phyloP scores from a whole-genome alignment of 257 asterid species.

The Fraxinus pennsylvanica region DNA sequence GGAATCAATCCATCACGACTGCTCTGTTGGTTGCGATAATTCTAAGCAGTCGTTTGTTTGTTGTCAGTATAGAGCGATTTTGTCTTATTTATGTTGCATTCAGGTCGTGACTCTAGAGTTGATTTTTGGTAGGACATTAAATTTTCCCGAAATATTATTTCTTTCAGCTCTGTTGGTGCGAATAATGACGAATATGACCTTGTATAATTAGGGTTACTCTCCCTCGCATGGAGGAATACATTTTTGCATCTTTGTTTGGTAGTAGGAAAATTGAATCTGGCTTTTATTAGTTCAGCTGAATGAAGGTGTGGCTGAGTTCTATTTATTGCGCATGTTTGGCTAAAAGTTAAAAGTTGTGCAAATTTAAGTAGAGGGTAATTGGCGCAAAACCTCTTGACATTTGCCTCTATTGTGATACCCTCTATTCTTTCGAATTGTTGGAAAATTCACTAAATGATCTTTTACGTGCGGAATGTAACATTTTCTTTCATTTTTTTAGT shows the following conservation, averaged over 20 bases:
- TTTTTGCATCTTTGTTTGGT: constrained; percentile 4
- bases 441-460: too few species aligned
- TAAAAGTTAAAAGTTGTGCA: too few species aligned
- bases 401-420: too few species aligned
- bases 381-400: too few species aligned
- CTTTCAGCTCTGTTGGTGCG: neutral
- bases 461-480: too few species aligned
- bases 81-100: constrained; percentile 13
- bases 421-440: too few species aligned
- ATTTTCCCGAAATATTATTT: neutral
- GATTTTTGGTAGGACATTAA: constrained; percentile 5
- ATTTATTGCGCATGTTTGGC: too few species aligned
- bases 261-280: neutral
- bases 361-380: too few species aligned
- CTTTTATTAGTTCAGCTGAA: too few species aligned
- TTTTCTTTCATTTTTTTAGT: too few species aligned
- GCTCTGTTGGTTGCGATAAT: constrained; percentile 1
- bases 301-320: too few species aligned
- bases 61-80: constrained; percentile 29
- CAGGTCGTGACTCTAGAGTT: constrained; percentile 10
- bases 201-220: neutral
- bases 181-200: neutral
- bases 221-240: neutral
- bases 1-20: neutral
- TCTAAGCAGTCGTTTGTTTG: constrained; percentile 21